Evolutionary conservation across 495 filamentous ascomycete genomes (phyloP).

Genomic region (Coniosporium apollinis): DNA sequence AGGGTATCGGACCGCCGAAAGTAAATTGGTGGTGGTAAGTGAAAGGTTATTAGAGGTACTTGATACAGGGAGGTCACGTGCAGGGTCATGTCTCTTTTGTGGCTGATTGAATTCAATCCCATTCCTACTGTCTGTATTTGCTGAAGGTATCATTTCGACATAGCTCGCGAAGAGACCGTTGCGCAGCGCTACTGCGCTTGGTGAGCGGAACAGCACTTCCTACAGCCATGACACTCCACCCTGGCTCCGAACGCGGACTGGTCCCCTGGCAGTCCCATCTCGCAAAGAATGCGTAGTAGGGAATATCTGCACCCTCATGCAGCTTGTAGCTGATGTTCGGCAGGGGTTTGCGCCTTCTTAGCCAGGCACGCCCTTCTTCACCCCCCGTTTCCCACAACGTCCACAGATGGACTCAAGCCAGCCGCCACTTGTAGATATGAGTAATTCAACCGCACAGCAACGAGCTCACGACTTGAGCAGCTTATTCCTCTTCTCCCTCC

Average conservation of each 20-base stretch:
- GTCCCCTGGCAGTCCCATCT: too few species aligned
- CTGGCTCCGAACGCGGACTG: too few species aligned
- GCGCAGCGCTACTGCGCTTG: too few species aligned
- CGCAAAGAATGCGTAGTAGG: not conserved
- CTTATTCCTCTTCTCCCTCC: constrained; percentile 96
- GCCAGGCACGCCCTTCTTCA: not conserved
- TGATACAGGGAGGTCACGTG: too few species aligned
- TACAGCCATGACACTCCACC: too few species aligned
- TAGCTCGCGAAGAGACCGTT: too few species aligned
- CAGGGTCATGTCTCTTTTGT: too few species aligned
- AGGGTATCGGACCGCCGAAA: too few species aligned
- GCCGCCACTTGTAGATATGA: not conserved
- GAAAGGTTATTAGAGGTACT: not conserved
- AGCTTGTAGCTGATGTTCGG: not conserved
- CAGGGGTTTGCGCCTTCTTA: not conserved
- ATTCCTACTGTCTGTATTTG: too few species aligned
- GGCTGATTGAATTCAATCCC: too few species aligned
- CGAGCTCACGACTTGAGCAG: constrained; percentile 63
- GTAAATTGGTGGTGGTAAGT: not conserved
- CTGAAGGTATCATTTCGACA: too few species aligned
- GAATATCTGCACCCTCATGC: not conserved
- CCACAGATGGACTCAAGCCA: not conserved
- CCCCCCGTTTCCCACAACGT: not conserved
- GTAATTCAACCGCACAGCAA: not conserved
- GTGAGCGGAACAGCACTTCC: too few species aligned